phyloP scores from a whole-genome alignment of 169 alveolate genomes.

The Eimeria falciformis region DNA sequence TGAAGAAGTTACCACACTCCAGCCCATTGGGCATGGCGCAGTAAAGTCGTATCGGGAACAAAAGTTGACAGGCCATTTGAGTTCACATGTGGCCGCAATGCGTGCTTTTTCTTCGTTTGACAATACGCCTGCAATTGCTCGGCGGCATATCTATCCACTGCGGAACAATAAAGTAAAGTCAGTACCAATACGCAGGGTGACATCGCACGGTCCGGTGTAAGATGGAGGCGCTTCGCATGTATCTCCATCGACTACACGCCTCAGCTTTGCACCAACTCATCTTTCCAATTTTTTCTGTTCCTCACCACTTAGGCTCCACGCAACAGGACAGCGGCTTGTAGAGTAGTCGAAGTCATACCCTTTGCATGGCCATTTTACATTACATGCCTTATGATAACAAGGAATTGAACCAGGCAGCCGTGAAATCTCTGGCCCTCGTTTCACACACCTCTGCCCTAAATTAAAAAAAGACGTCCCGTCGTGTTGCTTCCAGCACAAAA shows the following conservation, averaged over 20 bases:
- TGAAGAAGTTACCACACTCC: constrained; percentile 27
- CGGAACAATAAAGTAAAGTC: neutral
- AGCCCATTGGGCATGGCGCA: constrained; percentile 73
- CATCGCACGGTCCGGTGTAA: constrained; percentile 71
- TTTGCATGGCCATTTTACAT: constrained; percentile 75
- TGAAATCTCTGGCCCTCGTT: too few species aligned
- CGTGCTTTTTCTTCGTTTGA: constrained; percentile 58
- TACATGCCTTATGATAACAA: constrained; percentile 13
- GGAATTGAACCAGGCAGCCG: neutral
- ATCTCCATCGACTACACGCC: constrained; percentile 65
- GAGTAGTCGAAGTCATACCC: constrained; percentile 52
- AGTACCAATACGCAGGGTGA: constrained; percentile 44
- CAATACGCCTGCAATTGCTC: neutral
- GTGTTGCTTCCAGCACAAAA: too few species aligned
- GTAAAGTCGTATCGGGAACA: constrained; percentile 51
- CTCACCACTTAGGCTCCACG: constrained; percentile 67
- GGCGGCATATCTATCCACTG: neutral
- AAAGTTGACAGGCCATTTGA: constrained; percentile 60
- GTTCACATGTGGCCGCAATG: constrained; percentile 46
- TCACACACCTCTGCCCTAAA: constrained; percentile 54
- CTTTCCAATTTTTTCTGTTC: neutral
- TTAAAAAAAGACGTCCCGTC: too few species aligned
- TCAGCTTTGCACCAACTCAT: too few species aligned
- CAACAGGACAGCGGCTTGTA: constrained; percentile 53
- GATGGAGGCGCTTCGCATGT: constrained; percentile 77